Conservation (phyloP, 208 protist genomes). For the Crithidia mellificae region DNA sequence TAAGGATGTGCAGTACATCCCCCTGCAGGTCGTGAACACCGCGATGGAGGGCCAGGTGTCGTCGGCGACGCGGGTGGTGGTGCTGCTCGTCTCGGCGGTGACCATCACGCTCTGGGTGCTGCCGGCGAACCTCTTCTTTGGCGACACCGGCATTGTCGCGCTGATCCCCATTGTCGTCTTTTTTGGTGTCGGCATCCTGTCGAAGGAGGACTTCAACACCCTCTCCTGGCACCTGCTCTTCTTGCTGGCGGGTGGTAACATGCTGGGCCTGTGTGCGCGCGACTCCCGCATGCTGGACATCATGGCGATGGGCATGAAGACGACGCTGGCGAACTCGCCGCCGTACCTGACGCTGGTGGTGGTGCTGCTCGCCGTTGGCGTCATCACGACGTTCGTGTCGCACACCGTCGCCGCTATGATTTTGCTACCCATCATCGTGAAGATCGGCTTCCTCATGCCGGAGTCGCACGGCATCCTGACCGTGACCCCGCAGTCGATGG, state of each 20-base stretch:
- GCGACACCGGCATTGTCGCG: constrained; percentile 91
- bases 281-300: constrained; percentile 89
- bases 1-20: constrained; percentile 81
- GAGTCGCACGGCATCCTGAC: constrained; percentile 49
- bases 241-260: constrained; percentile 92
- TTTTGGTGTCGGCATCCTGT: constrained; percentile 91
- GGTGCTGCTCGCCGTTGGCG: constrained; percentile 59
- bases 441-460: constrained; percentile 87
- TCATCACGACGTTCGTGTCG: constrained; percentile 92
- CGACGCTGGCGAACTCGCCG: constrained; percentile 49
- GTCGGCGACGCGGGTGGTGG: constrained; percentile 53
- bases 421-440: constrained; percentile 89
- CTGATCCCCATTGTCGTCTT: constrained; percentile 93
- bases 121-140: constrained; percentile 81
- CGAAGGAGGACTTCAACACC: constrained; percentile 92
- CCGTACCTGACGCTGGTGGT: constrained; percentile 73
- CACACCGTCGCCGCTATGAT: constrained; percentile 95
- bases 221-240: constrained; percentile 94
- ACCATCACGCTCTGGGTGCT: constrained; percentile 88
- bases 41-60: constrained; percentile 53
- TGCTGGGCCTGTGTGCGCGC: constrained; percentile 89
- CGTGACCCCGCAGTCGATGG: constrained; percentile 75
- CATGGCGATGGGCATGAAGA: constrained; percentile 67
- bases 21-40: constrained; percentile 79
- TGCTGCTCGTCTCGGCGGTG: constrained; percentile 71